These are phyloP conservation scores for Zymoseptoria ardabiliae DNA, from an alignment of 2,329 filamentous ascomycete genomes.

Conservation along the genomic window DNA sequence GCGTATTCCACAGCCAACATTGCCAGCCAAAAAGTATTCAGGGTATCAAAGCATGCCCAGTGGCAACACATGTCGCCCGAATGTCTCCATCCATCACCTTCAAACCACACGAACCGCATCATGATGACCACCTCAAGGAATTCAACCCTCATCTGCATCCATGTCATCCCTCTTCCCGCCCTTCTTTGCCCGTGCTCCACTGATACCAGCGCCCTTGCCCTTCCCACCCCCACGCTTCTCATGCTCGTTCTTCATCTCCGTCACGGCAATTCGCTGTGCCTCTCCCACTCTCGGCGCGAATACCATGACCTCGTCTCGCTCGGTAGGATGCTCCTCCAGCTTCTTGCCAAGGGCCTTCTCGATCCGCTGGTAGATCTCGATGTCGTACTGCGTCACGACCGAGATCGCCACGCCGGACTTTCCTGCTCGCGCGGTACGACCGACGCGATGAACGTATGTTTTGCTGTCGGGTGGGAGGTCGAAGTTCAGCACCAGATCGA, in stretches of 20 bases:
- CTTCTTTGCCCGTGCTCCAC: constrained; percentile 46
- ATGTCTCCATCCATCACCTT: background rate
- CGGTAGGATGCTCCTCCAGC: constrained; percentile 58
- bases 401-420: constrained; percentile 75
- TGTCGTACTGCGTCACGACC: constrained; percentile 80
- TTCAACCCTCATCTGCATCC: constrained; percentile 64
- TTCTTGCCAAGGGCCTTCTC: constrained; percentile 76
- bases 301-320: constrained; percentile 79
- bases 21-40: background rate
- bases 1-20: background rate
- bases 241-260: constrained; percentile 72
- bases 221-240: constrained; percentile 56
- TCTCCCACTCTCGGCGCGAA: constrained; percentile 72
- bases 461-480: constrained; percentile 79
- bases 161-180: constrained; percentile 55
- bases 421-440: constrained; percentile 78
- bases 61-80: too few relatives aligned
- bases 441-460: constrained; percentile 85
- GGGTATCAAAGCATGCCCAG: background rate
- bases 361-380: constrained; percentile 72
- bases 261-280: constrained; percentile 70
- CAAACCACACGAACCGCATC: background rate
- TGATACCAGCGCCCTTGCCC: constrained; percentile 44
- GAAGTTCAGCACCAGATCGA: constrained; percentile 80
- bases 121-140: background rate